These are phyloP conservation scores for Luvunga scandens DNA, from an alignment of 345 rosid species.

Conservation along the genomic window DNA sequence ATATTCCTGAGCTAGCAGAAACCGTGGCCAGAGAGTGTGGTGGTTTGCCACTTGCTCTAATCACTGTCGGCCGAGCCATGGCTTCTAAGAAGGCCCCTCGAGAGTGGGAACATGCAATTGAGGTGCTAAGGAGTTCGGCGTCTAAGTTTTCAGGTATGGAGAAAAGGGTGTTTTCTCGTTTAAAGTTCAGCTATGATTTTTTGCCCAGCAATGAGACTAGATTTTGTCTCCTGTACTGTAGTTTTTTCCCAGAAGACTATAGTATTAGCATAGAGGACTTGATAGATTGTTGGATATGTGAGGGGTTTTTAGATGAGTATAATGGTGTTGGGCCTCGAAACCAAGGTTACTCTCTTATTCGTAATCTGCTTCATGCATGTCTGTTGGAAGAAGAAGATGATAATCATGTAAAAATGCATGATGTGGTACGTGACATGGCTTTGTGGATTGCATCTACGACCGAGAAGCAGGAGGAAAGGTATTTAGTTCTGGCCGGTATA, in stretches of 20 bases:
- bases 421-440: slow-evolving; percentile 38
- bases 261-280: not conserved
- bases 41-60: slow-evolving; percentile 5
- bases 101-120: not conserved
- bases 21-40: not conserved
- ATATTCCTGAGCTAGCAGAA: slow-evolving; percentile 5
- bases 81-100: not conserved
- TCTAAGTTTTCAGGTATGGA: slow-evolving; percentile 6
- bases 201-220: not conserved
- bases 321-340: not conserved
- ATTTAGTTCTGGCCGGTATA: slow-evolving; percentile 14
- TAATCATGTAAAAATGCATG: slow-evolving; percentile 35
- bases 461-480: slow-evolving; percentile 14
- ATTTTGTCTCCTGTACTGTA: not conserved
- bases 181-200: slow-evolving; percentile 4
- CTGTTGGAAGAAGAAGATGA: slow-evolving; percentile 21
- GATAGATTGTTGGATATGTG: slow-evolving; percentile 23
- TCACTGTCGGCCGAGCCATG: slow-evolving; percentile 3
- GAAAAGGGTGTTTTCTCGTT: not conserved
- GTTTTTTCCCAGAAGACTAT: slow-evolving; percentile 21
- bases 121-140: not conserved
- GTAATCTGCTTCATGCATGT: slow-evolving; percentile 21
- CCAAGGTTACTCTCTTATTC: slow-evolving; percentile 20
- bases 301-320: slow-evolving; percentile 26
- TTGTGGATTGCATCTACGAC: slow-evolving; percentile 28